Evolutionary conservation across 75 land plant genomes (phyloP).

Genomic region (Adiantum capillusveneris): DNA sequence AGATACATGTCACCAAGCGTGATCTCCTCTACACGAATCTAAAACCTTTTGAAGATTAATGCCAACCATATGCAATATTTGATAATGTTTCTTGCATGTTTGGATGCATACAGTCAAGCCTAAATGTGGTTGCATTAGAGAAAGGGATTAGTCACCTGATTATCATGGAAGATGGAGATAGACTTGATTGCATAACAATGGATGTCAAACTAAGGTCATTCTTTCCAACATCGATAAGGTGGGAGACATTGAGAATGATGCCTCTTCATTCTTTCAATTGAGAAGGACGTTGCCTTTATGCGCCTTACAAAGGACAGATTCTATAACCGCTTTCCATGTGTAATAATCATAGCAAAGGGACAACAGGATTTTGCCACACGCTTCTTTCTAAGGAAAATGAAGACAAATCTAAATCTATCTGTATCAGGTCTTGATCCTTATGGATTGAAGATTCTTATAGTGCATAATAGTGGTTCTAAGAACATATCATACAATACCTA

Average conservation of each 20-base stretch:
- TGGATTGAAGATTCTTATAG: slow-evolving; percentile 88
- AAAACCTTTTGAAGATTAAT: slow-evolving; percentile 85
- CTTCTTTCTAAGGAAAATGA: slow-evolving; percentile 66
- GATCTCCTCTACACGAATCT: slow-evolving; percentile 96
- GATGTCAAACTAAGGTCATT: slow-evolving; percentile 96
- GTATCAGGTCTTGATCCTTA: slow-evolving; percentile 92
- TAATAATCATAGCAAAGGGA: slow-evolving; percentile 66
- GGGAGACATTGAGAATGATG: slow-evolving; percentile 73
- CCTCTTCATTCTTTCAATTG: slow-evolving; percentile 89
- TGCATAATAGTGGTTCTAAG: slow-evolving; percentile 94
- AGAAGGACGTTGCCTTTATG: slow-evolving; percentile 97
- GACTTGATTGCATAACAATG: slow-evolving; percentile 94
- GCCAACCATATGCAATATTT: slow-evolving; percentile 70
- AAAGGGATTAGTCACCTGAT: slow-evolving; percentile 44
- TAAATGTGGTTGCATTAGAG: slow-evolving; percentile 33
- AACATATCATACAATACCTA: slow-evolving; percentile 95
- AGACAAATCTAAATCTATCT: slow-evolving; percentile 77
- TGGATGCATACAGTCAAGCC: slow-evolving; percentile 69
- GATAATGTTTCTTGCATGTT: slow-evolving; percentile 94
- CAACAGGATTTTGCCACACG: slow-evolving; percentile 28
- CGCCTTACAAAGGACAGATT: slow-evolving; percentile 88
- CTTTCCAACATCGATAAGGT: slow-evolving; percentile 94
- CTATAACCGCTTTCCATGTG: slow-evolving; percentile 90
- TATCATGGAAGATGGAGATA: slow-evolving; percentile 77
- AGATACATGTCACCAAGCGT: slow-evolving; percentile 92